Evolutionary conservation across 768 basidiomycete species (phyloP).

Genomic region (Boletus reticulatus): DNA sequence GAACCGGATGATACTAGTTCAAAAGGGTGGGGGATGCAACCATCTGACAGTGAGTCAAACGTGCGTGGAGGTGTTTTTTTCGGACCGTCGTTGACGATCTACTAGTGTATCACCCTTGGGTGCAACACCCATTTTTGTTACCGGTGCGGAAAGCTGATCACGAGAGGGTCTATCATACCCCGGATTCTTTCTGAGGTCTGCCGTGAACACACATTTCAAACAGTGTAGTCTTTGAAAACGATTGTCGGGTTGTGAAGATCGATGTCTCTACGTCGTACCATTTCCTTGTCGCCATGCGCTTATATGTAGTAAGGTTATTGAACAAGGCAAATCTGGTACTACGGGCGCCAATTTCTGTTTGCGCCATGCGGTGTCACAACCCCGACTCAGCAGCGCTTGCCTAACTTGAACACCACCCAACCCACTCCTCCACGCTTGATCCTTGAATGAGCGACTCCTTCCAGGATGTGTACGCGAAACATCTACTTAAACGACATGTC

Average conservation of each 20-base stretch:
- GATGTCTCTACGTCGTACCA: neutral
- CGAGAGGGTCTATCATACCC: slow-evolving; percentile 32
- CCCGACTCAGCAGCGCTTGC: no score
- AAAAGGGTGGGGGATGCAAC: slow-evolving; percentile 54
- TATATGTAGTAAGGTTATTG: neutral
- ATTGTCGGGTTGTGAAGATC: neutral
- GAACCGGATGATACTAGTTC: slow-evolving; percentile 50
- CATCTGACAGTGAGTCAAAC: slow-evolving; percentile 52
- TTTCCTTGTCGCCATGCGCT: no score
- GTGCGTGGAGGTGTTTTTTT: neutral
- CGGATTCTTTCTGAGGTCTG: slow-evolving; percentile 28
- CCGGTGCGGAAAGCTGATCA: slow-evolving; percentile 46
- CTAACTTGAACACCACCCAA: no score
- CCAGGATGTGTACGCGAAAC: no score
- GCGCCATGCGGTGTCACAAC: no score
- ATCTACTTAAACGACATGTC: no score
- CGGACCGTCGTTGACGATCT: neutral
- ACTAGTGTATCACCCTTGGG: slow-evolving; percentile 49
- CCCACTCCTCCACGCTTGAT: no score
- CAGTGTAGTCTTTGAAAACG: slow-evolving; percentile 29
- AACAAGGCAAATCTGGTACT: neutral
- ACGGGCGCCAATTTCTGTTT: no score
- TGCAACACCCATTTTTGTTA: slow-evolving; percentile 62
- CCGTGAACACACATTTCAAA: slow-evolving; percentile 33
- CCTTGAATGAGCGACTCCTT: no score